phyloP scores from a whole-genome alignment of 2,329 filamentous ascomycete genomes.

The Penicillium thymicola region DNA sequence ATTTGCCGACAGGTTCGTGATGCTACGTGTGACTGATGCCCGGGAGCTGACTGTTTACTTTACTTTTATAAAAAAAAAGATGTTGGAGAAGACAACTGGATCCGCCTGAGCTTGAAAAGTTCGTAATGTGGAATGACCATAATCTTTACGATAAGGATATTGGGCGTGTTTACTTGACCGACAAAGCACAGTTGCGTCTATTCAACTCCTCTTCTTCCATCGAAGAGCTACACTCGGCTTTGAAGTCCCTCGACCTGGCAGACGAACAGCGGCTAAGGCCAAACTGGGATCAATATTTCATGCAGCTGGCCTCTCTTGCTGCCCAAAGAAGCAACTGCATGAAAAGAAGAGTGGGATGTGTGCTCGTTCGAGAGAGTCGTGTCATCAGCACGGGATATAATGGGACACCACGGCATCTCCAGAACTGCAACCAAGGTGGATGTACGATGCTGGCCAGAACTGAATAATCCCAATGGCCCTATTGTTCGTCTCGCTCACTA shows the following conservation, averaged over 20 bases:
- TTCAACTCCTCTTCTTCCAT: constrained; percentile 78
- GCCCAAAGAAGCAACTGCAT: constrained; percentile 94
- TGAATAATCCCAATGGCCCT: neutral
- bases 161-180: constrained; percentile 72
- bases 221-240: constrained; percentile 66
- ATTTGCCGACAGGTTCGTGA: constrained; percentile 57
- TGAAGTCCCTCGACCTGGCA: constrained; percentile 71
- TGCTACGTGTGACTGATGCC: neutral
- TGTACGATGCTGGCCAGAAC: constrained; percentile 50
- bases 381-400: constrained; percentile 98
- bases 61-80: constrained; percentile 28
- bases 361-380: constrained; percentile 77
- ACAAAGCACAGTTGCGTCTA: constrained; percentile 76
- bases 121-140: constrained; percentile 63
- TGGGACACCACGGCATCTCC: constrained; percentile 84
- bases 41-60: neutral
- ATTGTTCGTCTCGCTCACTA: constrained; percentile 7
- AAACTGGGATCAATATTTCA: constrained; percentile 96
- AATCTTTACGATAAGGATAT: constrained; percentile 67
- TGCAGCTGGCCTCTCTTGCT: constrained; percentile 90
- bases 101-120: constrained; percentile 56
- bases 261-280: constrained; percentile 78
- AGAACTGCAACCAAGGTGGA: constrained; percentile 89
- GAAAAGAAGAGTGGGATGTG: constrained; percentile 94
- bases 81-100: constrained; percentile 49